These are phyloP conservation scores for Panaeolus papilionaceus DNA, from an alignment of 768 basidiomycete genomes.

Conservation along the genomic window DNA sequence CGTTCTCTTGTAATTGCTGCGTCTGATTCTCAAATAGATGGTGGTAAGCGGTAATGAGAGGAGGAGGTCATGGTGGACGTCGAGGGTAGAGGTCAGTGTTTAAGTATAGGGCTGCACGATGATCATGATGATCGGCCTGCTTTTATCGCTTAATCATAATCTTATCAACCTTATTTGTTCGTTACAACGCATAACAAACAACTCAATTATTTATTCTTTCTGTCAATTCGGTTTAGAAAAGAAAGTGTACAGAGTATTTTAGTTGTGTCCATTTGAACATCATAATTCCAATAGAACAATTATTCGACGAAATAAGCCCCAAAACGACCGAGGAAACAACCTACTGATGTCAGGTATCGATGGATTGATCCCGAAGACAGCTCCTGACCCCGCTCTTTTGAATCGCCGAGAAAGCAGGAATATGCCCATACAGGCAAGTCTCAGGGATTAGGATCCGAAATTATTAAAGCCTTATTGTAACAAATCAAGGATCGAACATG, in stretches of 20 bases:
- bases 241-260: background rate
- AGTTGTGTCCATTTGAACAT: background rate
- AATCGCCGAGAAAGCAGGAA: background rate
- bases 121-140: conserved; percentile 17
- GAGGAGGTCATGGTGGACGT: conserved; percentile 32
- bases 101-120: conserved; percentile 19
- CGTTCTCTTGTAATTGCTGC: conserved; percentile 17
- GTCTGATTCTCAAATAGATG: conserved; percentile 29
- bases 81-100: conserved; percentile 22
- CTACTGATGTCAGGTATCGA: background rate
- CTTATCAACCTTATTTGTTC: conserved; percentile 25
- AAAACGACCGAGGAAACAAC: background rate
- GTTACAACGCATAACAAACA: conserved; percentile 19
- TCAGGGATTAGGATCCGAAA: conserved; percentile 11
- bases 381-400: conserved; percentile 4
- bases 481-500: background rate
- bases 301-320: background rate
- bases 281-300: background rate
- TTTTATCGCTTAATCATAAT: conserved; percentile 18
- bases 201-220: background rate
- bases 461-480: conserved; percentile 9
- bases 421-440: background rate
- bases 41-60: conserved; percentile 24
- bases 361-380: background rate
- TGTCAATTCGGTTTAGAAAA: background rate